phyloP scores from a whole-genome alignment of 2,329 filamentous ascomycete species.

The Ophiostoma piceae region DNA sequence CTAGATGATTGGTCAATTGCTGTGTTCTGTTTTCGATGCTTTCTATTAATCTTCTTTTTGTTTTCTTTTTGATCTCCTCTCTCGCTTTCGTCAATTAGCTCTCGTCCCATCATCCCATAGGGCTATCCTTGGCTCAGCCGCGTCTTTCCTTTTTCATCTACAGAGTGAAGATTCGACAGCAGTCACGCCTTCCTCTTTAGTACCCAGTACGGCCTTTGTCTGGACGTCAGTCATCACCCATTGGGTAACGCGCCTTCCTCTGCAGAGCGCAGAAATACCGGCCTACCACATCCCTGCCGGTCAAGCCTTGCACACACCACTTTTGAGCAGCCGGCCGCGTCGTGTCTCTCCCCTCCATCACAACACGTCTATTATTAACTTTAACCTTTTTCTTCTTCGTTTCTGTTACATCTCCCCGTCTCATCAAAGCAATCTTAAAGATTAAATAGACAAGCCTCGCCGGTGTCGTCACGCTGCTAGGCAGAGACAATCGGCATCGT shows the following conservation, averaged over 20 bases:
- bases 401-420: background rate
- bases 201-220: background rate
- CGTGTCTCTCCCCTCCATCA: background rate
- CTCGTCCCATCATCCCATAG: background rate
- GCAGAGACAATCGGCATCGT: slow-evolving; percentile 8
- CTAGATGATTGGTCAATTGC: background rate
- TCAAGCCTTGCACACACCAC: slow-evolving; percentile 5
- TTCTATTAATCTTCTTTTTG: background rate
- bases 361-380: background rate
- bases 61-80: background rate
- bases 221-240: background rate
- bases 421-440: background rate
- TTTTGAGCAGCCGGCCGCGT: background rate
- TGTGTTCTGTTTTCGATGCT: background rate
- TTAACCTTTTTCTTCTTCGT: slow-evolving; percentile 6
- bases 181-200: background rate
- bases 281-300: background rate
- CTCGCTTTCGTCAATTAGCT: background rate
- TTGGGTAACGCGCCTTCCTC: background rate
- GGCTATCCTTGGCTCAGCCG: background rate
- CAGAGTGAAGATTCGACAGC: no score
- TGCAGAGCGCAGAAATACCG: background rate
- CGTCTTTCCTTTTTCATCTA: background rate
- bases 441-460: background rate
- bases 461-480: background rate